These are phyloP conservation scores for Phytophthora tentaculata DNA, from an alignment of 352 stramenopile genomes.

Conservation along the genomic window DNA sequence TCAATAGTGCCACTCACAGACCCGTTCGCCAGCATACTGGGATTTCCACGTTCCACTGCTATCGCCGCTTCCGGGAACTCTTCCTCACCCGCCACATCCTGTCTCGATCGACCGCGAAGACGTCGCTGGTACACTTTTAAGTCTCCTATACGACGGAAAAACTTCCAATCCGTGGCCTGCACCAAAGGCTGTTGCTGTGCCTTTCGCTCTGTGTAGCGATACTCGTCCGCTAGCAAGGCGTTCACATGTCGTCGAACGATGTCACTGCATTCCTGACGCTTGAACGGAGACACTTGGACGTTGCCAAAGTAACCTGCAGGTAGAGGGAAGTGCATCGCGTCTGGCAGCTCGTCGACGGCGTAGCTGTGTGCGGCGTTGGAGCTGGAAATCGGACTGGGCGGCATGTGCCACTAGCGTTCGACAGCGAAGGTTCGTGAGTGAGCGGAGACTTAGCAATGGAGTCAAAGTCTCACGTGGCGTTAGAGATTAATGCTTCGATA, in stretches of 20 bases:
- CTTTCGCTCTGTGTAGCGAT: slow-evolving; percentile 27
- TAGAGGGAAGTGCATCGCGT: slow-evolving; percentile 28
- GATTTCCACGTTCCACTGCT: slow-evolving; percentile 32
- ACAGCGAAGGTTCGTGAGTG: slow-evolving; percentile 29
- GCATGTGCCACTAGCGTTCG: slow-evolving; percentile 11
- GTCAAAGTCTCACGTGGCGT: not conserved
- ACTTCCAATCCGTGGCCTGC: slow-evolving; percentile 51
- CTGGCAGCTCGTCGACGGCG: slow-evolving; percentile 9
- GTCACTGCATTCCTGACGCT: slow-evolving; percentile 38
- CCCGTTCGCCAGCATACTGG: slow-evolving; percentile 48
- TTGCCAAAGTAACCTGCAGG: slow-evolving; percentile 37
- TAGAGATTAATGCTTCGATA: not conserved
- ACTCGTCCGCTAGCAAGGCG: slow-evolving; percentile 41
- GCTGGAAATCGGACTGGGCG: slow-evolving; percentile 13
- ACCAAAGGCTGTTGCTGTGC: slow-evolving; percentile 36
- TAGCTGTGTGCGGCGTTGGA: slow-evolving; percentile 10
- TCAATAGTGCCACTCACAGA: slow-evolving; percentile 41
- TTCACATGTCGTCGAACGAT: slow-evolving; percentile 36
- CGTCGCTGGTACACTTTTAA: slow-evolving; percentile 50
- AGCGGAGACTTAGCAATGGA: slow-evolving; percentile 1
- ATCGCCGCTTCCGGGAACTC: slow-evolving; percentile 25
- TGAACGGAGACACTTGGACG: slow-evolving; percentile 29
- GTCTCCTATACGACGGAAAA: slow-evolving; percentile 40
- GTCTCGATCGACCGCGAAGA: slow-evolving; percentile 19
- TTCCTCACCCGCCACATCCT: slow-evolving; percentile 34